Evolutionary conservation across 2,329 filamentous ascomycete genomes (phyloP).

Genomic region (Penicillium sp.): DNA sequence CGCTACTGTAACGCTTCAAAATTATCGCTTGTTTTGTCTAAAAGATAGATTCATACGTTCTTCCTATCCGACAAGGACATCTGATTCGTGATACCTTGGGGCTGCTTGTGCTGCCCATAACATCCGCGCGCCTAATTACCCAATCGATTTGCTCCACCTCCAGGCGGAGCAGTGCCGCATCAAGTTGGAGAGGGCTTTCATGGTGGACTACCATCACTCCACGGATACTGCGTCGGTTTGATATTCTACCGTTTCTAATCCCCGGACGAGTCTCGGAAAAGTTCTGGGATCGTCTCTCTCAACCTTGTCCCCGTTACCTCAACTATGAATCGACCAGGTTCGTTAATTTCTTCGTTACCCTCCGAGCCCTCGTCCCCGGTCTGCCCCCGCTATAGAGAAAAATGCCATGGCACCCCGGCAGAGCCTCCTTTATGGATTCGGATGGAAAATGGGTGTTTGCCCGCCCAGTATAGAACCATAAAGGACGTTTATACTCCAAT

Average conservation of each 20-base stretch:
- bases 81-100: neutral
- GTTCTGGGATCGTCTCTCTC: slow-evolving; percentile 8
- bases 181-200: slow-evolving; percentile 21
- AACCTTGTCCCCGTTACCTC: neutral
- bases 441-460: neutral
- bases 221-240: slow-evolving; percentile 9
- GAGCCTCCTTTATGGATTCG: slow-evolving; percentile 1
- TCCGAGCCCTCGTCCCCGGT: slow-evolving; percentile 7
- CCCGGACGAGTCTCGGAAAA: slow-evolving; percentile 14
- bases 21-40: neutral
- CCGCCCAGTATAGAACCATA: neutral
- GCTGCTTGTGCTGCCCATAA: slow-evolving; percentile 8
- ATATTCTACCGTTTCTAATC: slow-evolving; percentile 8
- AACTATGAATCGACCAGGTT: slow-evolving; percentile 53
- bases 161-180: slow-evolving; percentile 28
- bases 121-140: slow-evolving; percentile 24
- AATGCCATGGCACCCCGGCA: neutral
- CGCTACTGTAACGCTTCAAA: neutral
- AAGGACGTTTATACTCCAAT: slow-evolving; percentile 19
- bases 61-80: neutral
- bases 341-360: slow-evolving; percentile 34
- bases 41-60: neutral
- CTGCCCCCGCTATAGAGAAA: neutral
- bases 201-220: slow-evolving; percentile 21
- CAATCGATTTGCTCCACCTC: slow-evolving; percentile 32